Percentiles rank a stretch among this genome's conserved stretches.
phyloP scores from a whole-genome alignment of 2,329 filamentous ascomycete genomes.

The Diaporthe vaccinii region DNA sequence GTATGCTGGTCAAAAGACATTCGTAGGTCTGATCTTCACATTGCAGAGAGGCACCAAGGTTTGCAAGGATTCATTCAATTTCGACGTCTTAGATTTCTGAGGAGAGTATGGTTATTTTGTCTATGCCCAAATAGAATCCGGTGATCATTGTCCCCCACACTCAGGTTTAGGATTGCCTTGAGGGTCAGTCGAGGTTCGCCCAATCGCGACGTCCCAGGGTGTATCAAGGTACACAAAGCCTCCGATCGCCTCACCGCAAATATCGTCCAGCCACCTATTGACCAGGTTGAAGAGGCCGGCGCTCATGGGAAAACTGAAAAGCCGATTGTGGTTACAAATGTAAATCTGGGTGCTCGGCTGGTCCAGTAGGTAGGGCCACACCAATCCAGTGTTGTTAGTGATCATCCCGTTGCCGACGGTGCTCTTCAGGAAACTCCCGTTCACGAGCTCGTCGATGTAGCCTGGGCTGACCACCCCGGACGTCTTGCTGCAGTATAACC shows the following conservation, averaged over 20 bases:
- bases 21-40: not conserved
- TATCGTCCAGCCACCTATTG: not conserved
- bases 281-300: not conserved
- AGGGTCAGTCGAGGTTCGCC: not conserved
- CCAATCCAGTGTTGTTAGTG: not conserved
- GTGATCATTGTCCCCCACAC: not conserved
- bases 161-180: not conserved
- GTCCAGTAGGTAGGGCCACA: not conserved
- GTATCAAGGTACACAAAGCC: not conserved
- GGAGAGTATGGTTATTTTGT: not conserved
- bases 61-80: not conserved
- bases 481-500: not conserved
- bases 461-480: not conserved
- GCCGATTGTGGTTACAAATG: not conserved
- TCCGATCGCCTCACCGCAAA: not conserved
- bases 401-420: not conserved
- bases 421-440: not conserved
- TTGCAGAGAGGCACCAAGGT: not conserved
- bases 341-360: not conserved
- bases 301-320: not conserved
- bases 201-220: not conserved
- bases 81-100: not conserved
- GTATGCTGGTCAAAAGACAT: not conserved
- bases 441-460: not conserved
- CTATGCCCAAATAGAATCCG: not conserved